Base-by-base conservation (phyloP, 768 basidiomycete genomes). In the Rhizopogon vulgaris region DNA sequence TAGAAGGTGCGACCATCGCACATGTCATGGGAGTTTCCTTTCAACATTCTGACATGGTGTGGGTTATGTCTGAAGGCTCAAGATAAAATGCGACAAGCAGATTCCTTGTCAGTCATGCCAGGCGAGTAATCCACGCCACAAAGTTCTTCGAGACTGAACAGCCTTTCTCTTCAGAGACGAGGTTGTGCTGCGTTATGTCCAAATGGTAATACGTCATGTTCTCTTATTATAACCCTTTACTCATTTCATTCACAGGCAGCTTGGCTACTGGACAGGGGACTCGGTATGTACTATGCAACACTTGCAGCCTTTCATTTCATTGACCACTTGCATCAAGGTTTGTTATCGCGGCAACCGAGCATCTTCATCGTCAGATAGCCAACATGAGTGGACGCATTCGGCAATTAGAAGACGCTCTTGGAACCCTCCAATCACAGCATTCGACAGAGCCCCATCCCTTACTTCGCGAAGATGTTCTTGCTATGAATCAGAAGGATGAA, bases 21-120 rank as follows among this genome's bases (percentile, higher is more conserved):
- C 71, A 67, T 68, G 28, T 53, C 42, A 51, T 55, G 53, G 59
- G 55, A 60, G 41, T 59, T 51, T 51, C 47, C 43, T 56, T 59
- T 60, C 52, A 52, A 52, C 58, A 54, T 48, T 59, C 50, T 63
- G 54, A 67, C 59, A 52, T 52, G 42, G 56, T 59, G 39, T 27
- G 15, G 7, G 38, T 22, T 22, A 3, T 22, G 22, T 14, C 22
- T n/a, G n/a, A 78, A 78, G 86, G 59, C 73, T 89, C 59, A 84
- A 88, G 75, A 87, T 89, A 65, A 87, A 86, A 63, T 89, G 86
- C 71, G 84, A 87, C 78, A 88, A 87, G 72, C 78, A 84, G 57
- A 84, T 87, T 49, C 87, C 87, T 9, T 88, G 86, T 63, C 83
- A 86, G 63, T 85, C 85, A 0, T 87, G 86, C 63, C 80, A 81